phyloP scores from a whole-genome alignment of 495 filamentous ascomycete species.

The Annulohypoxylon moriforme region DNA sequence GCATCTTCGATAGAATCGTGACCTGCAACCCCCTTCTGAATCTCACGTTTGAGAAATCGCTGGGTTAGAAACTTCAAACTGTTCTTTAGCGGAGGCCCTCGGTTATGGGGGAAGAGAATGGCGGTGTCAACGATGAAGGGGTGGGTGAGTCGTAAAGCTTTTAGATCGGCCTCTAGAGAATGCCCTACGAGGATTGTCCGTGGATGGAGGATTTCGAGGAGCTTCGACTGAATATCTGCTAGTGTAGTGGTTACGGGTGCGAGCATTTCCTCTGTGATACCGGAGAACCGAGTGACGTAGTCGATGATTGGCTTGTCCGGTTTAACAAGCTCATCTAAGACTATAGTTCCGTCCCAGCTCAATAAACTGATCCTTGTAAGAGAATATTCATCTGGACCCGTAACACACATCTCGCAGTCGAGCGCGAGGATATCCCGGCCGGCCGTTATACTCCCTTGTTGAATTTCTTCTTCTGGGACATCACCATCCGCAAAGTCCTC shows the following conservation, averaged over 20 bases:
- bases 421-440: constrained; percentile 84
- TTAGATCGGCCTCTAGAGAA: constrained; percentile 89
- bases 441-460: constrained; percentile 83
- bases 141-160: constrained; percentile 84
- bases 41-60: constrained; percentile 82
- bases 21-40: constrained; percentile 74
- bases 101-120: constrained; percentile 76
- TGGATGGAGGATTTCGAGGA: constrained; percentile 77
- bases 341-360: constrained; percentile 81
- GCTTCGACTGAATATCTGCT: constrained; percentile 79
- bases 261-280: constrained; percentile 87
- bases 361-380: constrained; percentile 89
- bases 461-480: constrained; percentile 73
- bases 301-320: constrained; percentile 84
- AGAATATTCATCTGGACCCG: constrained; percentile 76
- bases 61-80: constrained; percentile 86
- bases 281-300: constrained; percentile 90
- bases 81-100: constrained; percentile 66
- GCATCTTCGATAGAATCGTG: constrained; percentile 96
- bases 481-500: constrained; percentile 71
- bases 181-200: constrained; percentile 88
- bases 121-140: constrained; percentile 93
- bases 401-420: constrained; percentile 97
- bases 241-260: constrained; percentile 85
- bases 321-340: constrained; percentile 93